A percentile compares a stretch with the other conserved stretches of the same genome.
phyloP scores from a whole-genome alignment of 352 stramenopile species.

The Phytophthora macrochlamydospora region DNA sequence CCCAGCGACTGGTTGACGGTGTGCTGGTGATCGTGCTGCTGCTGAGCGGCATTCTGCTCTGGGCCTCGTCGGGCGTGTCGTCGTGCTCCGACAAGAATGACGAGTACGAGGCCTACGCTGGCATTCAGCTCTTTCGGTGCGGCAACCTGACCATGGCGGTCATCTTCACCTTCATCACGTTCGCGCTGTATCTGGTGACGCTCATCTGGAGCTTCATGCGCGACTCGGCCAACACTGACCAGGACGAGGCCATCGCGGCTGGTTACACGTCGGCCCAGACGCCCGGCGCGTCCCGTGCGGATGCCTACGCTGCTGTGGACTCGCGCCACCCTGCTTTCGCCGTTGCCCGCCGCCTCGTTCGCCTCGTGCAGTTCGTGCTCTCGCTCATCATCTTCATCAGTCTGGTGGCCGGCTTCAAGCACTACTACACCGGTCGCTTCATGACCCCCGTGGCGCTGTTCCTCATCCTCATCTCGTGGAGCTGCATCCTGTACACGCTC shows the following conservation, averaged over 20 bases:
- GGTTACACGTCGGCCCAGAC: conserved; percentile 17
- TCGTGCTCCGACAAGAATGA: conserved; percentile 37
- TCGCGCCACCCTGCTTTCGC: conserved; percentile 21
- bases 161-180: conserved; percentile 33
- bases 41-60: conserved; percentile 26
- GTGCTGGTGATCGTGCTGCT: conserved; percentile 20
- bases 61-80: conserved; percentile 36
- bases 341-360: conserved; percentile 19
- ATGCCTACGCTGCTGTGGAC: conserved; percentile 13
- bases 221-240: conserved; percentile 10
- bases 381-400: conserved; percentile 36
- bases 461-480: conserved; percentile 48
- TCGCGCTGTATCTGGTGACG: conserved; percentile 26
- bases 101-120: conserved; percentile 25
- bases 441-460: conserved; percentile 44
- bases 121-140: conserved; percentile 23
- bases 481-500: conserved; percentile 50
- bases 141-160: conserved; percentile 33
- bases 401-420: conserved; percentile 33
- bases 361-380: conserved; percentile 33
- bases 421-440: conserved; percentile 49
- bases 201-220: conserved; percentile 28
- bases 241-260: conserved; percentile 5
- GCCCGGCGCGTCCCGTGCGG: conserved; percentile 12
- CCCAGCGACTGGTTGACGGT: conserved; percentile 25